Base-by-base conservation (phyloP, 2,329 filamentous ascomycete species). In the Phoma herbarum region DNA sequence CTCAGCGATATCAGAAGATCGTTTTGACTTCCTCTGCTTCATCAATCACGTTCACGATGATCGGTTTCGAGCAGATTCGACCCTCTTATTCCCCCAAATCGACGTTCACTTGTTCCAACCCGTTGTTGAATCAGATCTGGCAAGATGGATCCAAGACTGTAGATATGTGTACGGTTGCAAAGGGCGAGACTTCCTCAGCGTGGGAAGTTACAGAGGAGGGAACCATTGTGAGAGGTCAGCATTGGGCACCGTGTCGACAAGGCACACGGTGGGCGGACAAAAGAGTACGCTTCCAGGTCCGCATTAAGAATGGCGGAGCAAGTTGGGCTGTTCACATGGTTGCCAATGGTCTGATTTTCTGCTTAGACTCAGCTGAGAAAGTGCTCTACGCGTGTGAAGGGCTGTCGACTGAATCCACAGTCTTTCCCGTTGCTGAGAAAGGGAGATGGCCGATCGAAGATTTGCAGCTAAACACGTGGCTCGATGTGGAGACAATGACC, bases 291-390 rank as follows among this genome's bases (percentile, higher is more conserved):
- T 61, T 61, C n/a, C 49, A 61, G 16, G 54, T 53, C 18, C 49
- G 31, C 1, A 43, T 57, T 16, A 45, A 57, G 23, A 12, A 14
- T 3, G 53, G 52, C 10, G 59, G 59, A 7, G 59, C 45, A 23
- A 61, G 59, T 25, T 61, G 59, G 59, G 59, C 45, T 8, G 53
- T 61, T 20, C 59, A 61, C 50, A 61, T 57, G 59, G 53, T 61
- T n/a, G 44, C 53, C 4, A 61, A 61, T 25, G 59, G 59, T 18
- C 47, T 61, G 39, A 61, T 61, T 9, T 57, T 61, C 41, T 61
- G 53, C 29, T 35, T 61, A n/a, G 59, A 61, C 25, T 42, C 23
- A 10, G n/a, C 23, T 16, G 26, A 47, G 12, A 39, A 23, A 29
- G 45, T 53, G 0, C 22, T 61, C 4, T 57, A 53, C 31, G 59